These are phyloP conservation scores for Trematosphaeria pertusa DNA, from an alignment of 2,329 filamentous ascomycete species.

Conservation along the genomic window DNA sequence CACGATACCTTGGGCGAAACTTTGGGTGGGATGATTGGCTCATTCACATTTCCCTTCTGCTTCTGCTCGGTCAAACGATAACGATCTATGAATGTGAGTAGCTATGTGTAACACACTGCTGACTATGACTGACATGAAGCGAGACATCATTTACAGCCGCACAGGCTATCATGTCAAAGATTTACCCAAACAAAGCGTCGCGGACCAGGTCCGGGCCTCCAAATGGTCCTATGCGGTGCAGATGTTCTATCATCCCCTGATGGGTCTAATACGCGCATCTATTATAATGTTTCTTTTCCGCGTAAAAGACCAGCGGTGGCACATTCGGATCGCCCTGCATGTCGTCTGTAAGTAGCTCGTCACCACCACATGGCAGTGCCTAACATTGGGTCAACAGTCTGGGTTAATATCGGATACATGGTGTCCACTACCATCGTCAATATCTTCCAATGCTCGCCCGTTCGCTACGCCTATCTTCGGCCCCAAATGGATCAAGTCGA, in stretches of 20 bases:
- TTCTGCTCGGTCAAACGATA: slow-evolving; percentile 14
- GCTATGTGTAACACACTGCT: too few species aligned
- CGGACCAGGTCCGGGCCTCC: slow-evolving; percentile 31
- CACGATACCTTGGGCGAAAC: slow-evolving; percentile 38
- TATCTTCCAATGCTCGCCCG: slow-evolving; percentile 45
- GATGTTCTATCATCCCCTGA: slow-evolving; percentile 48
- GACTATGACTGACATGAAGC: too few species aligned
- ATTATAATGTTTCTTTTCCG: slow-evolving; percentile 49
- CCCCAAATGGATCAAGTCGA: slow-evolving; percentile 40
- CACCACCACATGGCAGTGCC: too few species aligned
- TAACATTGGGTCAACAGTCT: too few species aligned
- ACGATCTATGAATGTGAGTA: slow-evolving; percentile 13
- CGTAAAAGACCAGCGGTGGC: slow-evolving; percentile 40
- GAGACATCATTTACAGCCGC: too few species aligned
- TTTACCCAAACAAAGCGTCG: slow-evolving; percentile 36
- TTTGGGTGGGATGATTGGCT: slow-evolving; percentile 44
- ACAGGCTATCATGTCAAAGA: slow-evolving; percentile 43
- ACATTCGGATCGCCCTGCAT: slow-evolving; percentile 40
- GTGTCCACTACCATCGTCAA: slow-evolving; percentile 43
- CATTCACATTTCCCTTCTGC: slow-evolving; percentile 32
- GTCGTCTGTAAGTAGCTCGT: slow-evolving; percentile 29
- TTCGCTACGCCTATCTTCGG: slow-evolving; percentile 36
- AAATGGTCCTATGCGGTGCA: slow-evolving; percentile 47
- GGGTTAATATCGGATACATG: slow-evolving; percentile 45
- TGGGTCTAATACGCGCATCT: slow-evolving; percentile 46